These are phyloP conservation scores for Trichoderma erinaceum DNA, from an alignment of 495 filamentous ascomycete species.

Conservation along the genomic window DNA sequence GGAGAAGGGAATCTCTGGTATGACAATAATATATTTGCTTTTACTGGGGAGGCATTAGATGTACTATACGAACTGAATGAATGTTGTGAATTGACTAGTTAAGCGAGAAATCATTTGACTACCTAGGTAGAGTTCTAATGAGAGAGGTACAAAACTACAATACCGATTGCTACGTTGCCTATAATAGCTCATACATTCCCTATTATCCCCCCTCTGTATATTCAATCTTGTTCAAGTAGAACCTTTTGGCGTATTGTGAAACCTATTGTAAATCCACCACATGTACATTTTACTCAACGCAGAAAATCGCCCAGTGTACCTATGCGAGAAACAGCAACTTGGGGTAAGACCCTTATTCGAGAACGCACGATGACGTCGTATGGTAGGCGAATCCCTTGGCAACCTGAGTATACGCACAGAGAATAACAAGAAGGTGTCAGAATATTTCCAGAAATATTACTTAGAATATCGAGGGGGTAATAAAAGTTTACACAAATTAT, in stretches of 20 bases:
- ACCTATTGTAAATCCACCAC: too few species aligned
- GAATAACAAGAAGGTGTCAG: too few species aligned
- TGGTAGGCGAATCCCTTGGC: not conserved
- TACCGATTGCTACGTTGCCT: not conserved
- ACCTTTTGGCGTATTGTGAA: too few species aligned
- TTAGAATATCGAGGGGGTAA: too few species aligned
- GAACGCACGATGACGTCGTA: not conserved
- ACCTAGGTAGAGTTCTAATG: not conserved
- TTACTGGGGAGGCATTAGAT: not conserved
- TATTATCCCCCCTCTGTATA: not conserved
- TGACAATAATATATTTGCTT: not conserved
- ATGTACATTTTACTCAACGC: too few species aligned
- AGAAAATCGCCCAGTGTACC: too few species aligned
- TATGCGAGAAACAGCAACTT: too few species aligned
- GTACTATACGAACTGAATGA: not conserved
- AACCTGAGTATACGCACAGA: not conserved
- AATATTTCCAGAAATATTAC: too few species aligned
- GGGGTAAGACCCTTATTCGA: not conserved
- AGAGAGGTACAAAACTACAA: not conserved
- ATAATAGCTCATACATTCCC: not conserved
- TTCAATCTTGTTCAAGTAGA: not conserved
- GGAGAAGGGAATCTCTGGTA: not conserved
- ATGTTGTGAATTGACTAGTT: not conserved
- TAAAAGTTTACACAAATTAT: too few species aligned
- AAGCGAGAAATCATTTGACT: not conserved